These are phyloP conservation scores for Macrolepiota fuliginosa DNA, from an alignment of 768 basidiomycete genomes.

Conservation along the genomic window DNA sequence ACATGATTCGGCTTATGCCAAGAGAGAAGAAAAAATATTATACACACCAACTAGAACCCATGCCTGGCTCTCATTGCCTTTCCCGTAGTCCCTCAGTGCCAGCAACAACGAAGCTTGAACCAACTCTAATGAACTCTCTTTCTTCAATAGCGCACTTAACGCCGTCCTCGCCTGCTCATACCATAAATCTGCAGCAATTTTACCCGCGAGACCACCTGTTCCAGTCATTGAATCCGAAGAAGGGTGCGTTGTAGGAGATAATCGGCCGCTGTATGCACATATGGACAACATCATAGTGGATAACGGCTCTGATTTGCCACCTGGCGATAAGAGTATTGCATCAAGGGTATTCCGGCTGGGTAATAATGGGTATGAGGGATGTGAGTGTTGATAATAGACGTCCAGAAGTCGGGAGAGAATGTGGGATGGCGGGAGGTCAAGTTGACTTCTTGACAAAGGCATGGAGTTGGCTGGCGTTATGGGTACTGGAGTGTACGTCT, in stretches of 20 bases:
- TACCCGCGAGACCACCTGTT: slow-evolving; percentile 16
- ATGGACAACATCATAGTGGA: slow-evolving; percentile 24
- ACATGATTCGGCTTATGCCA: neutral
- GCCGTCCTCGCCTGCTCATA: slow-evolving; percentile 20
- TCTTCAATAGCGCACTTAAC: slow-evolving; percentile 9
- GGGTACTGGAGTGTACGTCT: slow-evolving; percentile 8
- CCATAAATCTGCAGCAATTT: slow-evolving; percentile 27
- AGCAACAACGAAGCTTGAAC: slow-evolving; percentile 26
- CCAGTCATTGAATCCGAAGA: slow-evolving; percentile 4
- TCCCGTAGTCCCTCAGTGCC: slow-evolving; percentile 25
- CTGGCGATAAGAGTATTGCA: slow-evolving; percentile 11
- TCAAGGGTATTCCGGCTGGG: slow-evolving; percentile 16
- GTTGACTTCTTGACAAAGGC: slow-evolving; percentile 6
- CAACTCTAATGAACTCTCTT: slow-evolving; percentile 18
- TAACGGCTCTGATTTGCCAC: slow-evolving; percentile 12
- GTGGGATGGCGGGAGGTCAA: slow-evolving; percentile 25
- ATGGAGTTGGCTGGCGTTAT: slow-evolving; percentile 1
- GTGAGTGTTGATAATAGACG: slow-evolving; percentile 22
- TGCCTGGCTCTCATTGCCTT: slow-evolving; percentile 25
- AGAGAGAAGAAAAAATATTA: neutral
- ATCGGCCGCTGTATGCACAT: slow-evolving; percentile 26
- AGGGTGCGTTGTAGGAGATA: slow-evolving; percentile 16
- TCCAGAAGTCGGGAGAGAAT: slow-evolving; percentile 23
- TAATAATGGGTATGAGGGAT: slow-evolving; percentile 24
- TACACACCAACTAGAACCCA: slow-evolving; percentile 24